Percentiles rank a stretch among this genome's conserved stretches.
These are phyloP conservation scores for Arthrobotrys conoides DNA, from an alignment of 2,329 filamentous ascomycete species.

Conservation along the genomic window DNA sequence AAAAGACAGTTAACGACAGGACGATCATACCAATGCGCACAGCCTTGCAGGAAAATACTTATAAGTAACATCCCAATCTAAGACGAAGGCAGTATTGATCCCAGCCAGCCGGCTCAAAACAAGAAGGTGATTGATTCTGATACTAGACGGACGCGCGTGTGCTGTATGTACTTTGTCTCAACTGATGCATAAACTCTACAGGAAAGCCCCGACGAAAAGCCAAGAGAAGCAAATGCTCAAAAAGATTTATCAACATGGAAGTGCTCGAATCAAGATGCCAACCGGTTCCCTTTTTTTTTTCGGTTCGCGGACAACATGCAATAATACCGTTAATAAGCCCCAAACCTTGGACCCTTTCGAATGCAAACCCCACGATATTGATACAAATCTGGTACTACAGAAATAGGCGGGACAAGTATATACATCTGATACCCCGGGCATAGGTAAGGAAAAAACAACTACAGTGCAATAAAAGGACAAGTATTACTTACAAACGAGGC, in stretches of 20 bases:
- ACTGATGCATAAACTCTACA: constrained; percentile 30
- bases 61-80: constrained; percentile 34
- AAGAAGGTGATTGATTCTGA: constrained; percentile 40
- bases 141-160: constrained; percentile 8
- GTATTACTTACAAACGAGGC: constrained; percentile 2
- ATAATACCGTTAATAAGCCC: constrained; percentile 55
- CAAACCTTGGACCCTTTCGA: constrained; percentile 5
- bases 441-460: not conserved
- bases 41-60: constrained; percentile 17
- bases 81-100: not conserved
- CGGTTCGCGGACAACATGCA: constrained; percentile 37
- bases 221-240: constrained; percentile 26
- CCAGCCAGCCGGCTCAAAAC: constrained; percentile 28
- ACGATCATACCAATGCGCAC: not conserved
- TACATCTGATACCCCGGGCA: constrained; percentile 5
- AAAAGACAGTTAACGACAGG: not conserved
- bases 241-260: constrained; percentile 29
- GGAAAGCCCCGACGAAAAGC: constrained; percentile 28
- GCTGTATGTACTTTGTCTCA: constrained; percentile 1
- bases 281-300: constrained; percentile 10
- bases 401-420: constrained; percentile 5
- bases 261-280: constrained; percentile 5
- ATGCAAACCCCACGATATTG: constrained; percentile 11
- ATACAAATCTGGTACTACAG: not conserved
- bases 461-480: not conserved